phyloP scores from a whole-genome alignment of 148 eudicot genomes.

The Linanthus parryae region DNA sequence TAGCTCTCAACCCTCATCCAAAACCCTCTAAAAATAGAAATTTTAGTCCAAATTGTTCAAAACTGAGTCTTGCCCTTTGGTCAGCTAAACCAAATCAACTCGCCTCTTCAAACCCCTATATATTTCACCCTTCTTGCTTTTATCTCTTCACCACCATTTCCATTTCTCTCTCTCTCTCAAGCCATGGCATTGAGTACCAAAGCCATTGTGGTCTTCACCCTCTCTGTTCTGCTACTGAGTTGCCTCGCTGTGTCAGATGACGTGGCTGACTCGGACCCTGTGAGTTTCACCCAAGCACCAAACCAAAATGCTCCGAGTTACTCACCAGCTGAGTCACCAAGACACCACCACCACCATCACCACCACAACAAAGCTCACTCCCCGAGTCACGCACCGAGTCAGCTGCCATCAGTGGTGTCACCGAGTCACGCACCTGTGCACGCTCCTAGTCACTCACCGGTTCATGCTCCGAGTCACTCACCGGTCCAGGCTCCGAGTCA shows the following conservation, averaged over 20 bases:
- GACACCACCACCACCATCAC: slow-evolving; percentile 10
- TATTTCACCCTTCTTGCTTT: too few relatives aligned
- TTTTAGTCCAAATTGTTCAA: background rate
- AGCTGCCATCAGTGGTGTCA: slow-evolving; percentile 2
- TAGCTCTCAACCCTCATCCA: too few relatives aligned
- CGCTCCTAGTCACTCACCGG: background rate
- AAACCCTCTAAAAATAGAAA: too few relatives aligned
- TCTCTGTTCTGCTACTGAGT: slow-evolving; percentile 3
- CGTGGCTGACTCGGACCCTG: background rate
- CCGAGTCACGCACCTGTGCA: slow-evolving; percentile 4
- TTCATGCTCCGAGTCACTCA: slow-evolving; percentile 6
- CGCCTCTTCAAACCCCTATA: too few relatives aligned
- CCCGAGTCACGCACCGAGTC: slow-evolving; percentile 3
- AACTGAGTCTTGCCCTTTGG: background rate
- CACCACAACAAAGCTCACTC: slow-evolving; percentile 3
- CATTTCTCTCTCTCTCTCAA: background rate
- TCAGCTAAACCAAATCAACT: too few relatives aligned
- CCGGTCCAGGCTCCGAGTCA: slow-evolving; percentile 4
- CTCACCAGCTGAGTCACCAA: slow-evolving; percentile 10
- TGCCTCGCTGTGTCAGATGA: background rate
- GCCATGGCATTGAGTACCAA: background rate
- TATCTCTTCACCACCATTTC: background rate
- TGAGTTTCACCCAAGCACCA: background rate
- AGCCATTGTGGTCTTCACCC: background rate
- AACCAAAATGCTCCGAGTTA: slow-evolving; percentile 9